phyloP scores from a whole-genome alignment of 148 eudicot genomes.

The Silene latifolia region DNA sequence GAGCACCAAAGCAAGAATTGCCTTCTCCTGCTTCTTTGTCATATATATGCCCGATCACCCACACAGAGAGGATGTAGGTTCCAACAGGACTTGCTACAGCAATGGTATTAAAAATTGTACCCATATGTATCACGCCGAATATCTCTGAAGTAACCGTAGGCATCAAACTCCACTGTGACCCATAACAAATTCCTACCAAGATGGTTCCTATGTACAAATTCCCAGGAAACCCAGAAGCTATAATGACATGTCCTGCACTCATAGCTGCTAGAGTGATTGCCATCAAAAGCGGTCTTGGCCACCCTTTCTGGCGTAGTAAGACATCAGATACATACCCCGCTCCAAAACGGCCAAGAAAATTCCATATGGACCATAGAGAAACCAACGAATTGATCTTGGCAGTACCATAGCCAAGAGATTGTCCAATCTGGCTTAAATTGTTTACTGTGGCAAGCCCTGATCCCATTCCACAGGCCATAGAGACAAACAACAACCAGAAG shows the following conservation, averaged over 20 bases:
- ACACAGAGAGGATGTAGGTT: conserved; percentile 65
- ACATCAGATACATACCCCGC: conserved; percentile 80
- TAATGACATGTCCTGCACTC: conserved; percentile 60
- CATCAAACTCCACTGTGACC: conserved; percentile 89
- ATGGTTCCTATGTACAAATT: conserved; percentile 76
- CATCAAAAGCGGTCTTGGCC: conserved; percentile 69
- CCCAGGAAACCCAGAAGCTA: conserved; percentile 76
- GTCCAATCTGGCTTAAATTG: conserved; percentile 84
- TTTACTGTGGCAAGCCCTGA: conserved; percentile 87
- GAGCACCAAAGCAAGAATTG: conserved; percentile 57
- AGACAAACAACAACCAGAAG: conserved; percentile 76
- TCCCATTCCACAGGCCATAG: conserved; percentile 91
- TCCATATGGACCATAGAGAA: conserved; percentile 92
- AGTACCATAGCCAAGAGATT: conserved; percentile 61
- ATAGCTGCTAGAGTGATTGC: conserved; percentile 58
- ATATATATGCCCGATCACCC: conserved; percentile 72
- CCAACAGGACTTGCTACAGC: conserved; percentile 81
- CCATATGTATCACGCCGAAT: conserved; percentile 77
- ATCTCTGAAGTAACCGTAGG: conserved; percentile 81
- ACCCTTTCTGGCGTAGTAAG: conserved; percentile 50
- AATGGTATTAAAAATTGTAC: conserved; percentile 84
- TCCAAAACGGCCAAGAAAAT: conserved; percentile 88
- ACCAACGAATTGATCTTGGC: conserved; percentile 56
- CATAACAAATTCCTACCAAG: conserved; percentile 82
- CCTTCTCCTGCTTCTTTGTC: conserved; percentile 56